Conservation (phyloP, 2,329 filamentous ascomycete species). For the Neoarthrinium moseri region DNA sequence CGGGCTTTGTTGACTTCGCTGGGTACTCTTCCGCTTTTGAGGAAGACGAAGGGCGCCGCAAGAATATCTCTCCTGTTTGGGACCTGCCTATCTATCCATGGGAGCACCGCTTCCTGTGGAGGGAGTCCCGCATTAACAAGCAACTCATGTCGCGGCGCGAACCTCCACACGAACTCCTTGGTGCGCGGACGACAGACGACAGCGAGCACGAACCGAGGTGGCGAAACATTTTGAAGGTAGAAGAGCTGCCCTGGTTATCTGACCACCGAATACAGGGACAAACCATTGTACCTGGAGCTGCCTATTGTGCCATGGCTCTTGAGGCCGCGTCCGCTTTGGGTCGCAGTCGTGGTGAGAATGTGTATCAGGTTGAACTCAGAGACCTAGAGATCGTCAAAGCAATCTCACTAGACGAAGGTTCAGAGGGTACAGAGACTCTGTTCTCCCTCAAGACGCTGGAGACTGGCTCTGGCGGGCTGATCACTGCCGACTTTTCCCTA, state of each 20-base stretch:
- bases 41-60: background rate
- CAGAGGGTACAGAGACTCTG: slow-evolving; percentile 12
- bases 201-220: slow-evolving; percentile 9
- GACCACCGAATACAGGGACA: slow-evolving; percentile 15
- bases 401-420: slow-evolving; percentile 9
- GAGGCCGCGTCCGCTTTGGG: slow-evolving; percentile 12
- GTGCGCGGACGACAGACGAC: slow-evolving; percentile 8
- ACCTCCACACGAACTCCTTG: slow-evolving; percentile 11
- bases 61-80: slow-evolving; percentile 8
- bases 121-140: slow-evolving; percentile 10
- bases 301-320: slow-evolving; percentile 13
- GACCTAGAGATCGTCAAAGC: slow-evolving; percentile 17
- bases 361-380: slow-evolving; percentile 13
- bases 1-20: background rate
- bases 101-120: slow-evolving; percentile 14
- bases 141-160: background rate
- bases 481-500: background rate
- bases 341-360: background rate
- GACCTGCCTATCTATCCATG: slow-evolving; percentile 15
- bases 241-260: slow-evolving; percentile 14
- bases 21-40: background rate
- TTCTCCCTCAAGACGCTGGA: slow-evolving; percentile 1
- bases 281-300: slow-evolving; percentile 17
- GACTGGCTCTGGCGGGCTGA: background rate
- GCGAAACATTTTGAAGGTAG: slow-evolving; percentile 9